Conservation (phyloP, 176 grass and related monocot genomes). For the Cenchrus purpureus region DNA sequence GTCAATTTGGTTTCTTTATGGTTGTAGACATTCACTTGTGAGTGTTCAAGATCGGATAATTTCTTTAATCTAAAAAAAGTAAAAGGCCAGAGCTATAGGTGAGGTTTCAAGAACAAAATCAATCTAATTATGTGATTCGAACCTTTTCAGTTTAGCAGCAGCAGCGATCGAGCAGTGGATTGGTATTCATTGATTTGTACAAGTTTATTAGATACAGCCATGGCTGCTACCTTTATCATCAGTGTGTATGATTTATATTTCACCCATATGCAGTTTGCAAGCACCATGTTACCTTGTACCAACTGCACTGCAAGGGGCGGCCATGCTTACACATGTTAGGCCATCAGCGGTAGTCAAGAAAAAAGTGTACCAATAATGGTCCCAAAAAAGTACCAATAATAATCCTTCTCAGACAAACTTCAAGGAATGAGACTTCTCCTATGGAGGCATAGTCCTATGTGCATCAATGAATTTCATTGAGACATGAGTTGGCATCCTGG, state of each 20-base stretch:
- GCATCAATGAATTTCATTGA: not conserved
- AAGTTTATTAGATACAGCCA: not conserved
- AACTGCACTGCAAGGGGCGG: not conserved
- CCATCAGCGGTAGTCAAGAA: not conserved
- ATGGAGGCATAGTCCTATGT: not conserved
- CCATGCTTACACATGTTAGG: not conserved
- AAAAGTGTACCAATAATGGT: not conserved
- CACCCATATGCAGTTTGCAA: not conserved
- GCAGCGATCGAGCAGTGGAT: not conserved
- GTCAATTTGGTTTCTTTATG: too few relatives aligned
- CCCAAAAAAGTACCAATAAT: conserved; percentile 3
- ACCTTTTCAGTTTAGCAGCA: not conserved
- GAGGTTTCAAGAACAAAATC: not conserved
- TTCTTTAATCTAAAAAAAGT: not conserved
- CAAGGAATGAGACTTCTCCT: not conserved
- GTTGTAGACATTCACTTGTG: too few relatives aligned
- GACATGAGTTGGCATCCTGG: not conserved
- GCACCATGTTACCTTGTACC: not conserved
- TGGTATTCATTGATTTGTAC: not conserved
- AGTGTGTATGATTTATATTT: not conserved
- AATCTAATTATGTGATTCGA: too few relatives aligned
- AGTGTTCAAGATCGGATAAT: too few relatives aligned
- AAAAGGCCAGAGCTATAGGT: not conserved
- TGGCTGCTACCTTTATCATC: not conserved
- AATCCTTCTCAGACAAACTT: not conserved